phyloP scores from a whole-genome alignment of 768 basidiomycete species.

The Tylopilus cervinicoccineus region DNA sequence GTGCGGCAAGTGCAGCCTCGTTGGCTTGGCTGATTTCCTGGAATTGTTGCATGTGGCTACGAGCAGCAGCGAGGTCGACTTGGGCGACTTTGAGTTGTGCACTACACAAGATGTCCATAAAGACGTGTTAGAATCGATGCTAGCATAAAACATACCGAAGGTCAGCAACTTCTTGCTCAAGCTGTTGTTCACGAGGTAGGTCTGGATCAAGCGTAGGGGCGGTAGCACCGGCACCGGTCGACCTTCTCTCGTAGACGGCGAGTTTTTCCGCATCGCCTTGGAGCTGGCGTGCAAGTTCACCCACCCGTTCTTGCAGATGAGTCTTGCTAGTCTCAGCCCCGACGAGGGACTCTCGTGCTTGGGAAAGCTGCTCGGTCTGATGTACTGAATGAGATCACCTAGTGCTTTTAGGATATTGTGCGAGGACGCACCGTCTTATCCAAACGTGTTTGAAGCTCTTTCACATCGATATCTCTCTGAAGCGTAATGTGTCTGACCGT shows the following conservation, averaged over 20 bases:
- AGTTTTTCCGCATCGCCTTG: slow-evolving; percentile 83
- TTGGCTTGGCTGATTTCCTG: slow-evolving; percentile 81
- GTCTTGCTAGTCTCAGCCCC: slow-evolving; percentile 75
- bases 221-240: slow-evolving; percentile 29
- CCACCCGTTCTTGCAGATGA: slow-evolving; percentile 65
- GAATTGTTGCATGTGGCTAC: slow-evolving; percentile 77
- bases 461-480: slow-evolving; percentile 77
- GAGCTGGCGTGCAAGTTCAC: slow-evolving; percentile 48
- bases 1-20: slow-evolving; percentile 66
- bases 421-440: slow-evolving; percentile 59
- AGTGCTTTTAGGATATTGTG: background rate
- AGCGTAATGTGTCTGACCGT: slow-evolving; percentile 65
- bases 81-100: slow-evolving; percentile 74
- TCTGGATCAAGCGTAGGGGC: slow-evolving; percentile 40
- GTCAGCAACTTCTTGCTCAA: slow-evolving; percentile 82
- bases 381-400: slow-evolving; percentile 7
- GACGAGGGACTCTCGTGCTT: slow-evolving; percentile 65
- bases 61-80: slow-evolving; percentile 68
- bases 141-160: slow-evolving; percentile 50
- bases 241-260: slow-evolving; percentile 76
- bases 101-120: slow-evolving; percentile 34
- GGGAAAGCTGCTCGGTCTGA: slow-evolving; percentile 61
- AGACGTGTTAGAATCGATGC: background rate
- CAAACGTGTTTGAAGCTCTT: slow-evolving; percentile 67
- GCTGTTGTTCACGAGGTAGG: slow-evolving; percentile 67